phyloP scores from a whole-genome alignment of 2,329 filamentous ascomycete genomes.

The Neofusicoccum sp. region DNA sequence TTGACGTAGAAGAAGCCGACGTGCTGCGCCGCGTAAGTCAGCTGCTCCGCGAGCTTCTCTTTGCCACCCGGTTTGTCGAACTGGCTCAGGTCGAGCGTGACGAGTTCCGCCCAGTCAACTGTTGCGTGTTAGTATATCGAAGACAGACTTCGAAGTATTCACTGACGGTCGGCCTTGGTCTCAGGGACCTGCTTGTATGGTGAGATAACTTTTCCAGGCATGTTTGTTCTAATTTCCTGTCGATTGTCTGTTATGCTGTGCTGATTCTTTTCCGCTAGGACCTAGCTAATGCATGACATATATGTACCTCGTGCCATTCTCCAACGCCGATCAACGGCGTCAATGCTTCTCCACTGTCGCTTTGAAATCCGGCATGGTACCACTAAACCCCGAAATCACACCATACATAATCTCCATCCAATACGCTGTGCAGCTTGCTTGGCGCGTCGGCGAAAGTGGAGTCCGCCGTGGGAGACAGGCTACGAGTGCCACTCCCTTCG shows the following conservation, averaged over 20 bases:
- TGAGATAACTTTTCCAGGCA: slow-evolving; percentile 21
- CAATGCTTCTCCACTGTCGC: neutral
- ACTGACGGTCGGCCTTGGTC: slow-evolving; percentile 30
- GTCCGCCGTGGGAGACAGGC: slow-evolving; percentile 2
- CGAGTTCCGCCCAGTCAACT: slow-evolving; percentile 56
- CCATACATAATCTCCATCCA: slow-evolving; percentile 15
- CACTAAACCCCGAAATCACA: slow-evolving; percentile 13
- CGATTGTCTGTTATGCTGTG: neutral
- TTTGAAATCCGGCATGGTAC: slow-evolving; percentile 10
- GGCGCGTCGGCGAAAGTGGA: neutral
- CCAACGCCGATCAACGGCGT: neutral
- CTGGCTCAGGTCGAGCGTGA: slow-evolving; percentile 56
- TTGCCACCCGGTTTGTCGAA: slow-evolving; percentile 57
- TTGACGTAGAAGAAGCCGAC: slow-evolving; percentile 63
- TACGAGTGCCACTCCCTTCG: neutral
- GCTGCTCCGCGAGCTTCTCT: slow-evolving; percentile 52
- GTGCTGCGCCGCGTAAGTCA: slow-evolving; percentile 54
- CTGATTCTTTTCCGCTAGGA: neutral
- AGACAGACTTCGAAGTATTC: neutral
- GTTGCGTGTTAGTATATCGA: slow-evolving; percentile 1
- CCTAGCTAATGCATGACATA: neutral
- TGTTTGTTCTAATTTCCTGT: neutral
- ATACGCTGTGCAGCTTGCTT: neutral
- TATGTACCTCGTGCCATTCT: slow-evolving; percentile 8
- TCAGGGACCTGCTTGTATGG: slow-evolving; percentile 33